Conservation (phyloP, 2,329 filamentous ascomycete genomes). For the Fusarium oligoseptatum region DNA sequence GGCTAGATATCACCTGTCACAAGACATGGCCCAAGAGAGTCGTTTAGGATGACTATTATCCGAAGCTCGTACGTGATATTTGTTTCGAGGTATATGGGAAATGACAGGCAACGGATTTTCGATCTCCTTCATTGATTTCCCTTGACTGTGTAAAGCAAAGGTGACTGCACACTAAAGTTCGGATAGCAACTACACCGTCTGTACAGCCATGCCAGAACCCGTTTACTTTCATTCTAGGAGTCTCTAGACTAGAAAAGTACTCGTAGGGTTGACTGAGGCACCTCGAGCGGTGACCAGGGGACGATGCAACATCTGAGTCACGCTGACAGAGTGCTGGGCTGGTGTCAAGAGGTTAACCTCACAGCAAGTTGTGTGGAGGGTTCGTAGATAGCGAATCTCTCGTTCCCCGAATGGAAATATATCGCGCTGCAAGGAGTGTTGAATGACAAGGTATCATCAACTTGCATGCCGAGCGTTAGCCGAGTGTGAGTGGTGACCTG, state of each 20-base stretch:
- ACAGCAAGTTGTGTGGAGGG: not conserved
- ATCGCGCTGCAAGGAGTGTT: not conserved
- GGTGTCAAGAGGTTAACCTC: not conserved
- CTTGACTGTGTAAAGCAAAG: not conserved
- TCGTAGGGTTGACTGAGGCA: not conserved
- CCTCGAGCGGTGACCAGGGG: not conserved
- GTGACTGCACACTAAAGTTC: not conserved
- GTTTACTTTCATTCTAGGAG: not conserved
- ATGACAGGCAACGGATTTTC: not conserved
- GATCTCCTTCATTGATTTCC: not conserved
- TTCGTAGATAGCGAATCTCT: not conserved
- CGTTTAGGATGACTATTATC: not conserved
- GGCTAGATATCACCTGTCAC: not conserved
- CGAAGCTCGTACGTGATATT: not conserved
- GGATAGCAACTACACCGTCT: not conserved
- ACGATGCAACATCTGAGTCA: not conserved
- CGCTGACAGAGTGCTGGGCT: not conserved
- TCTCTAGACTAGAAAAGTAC: not conserved
- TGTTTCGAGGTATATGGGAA: not conserved
- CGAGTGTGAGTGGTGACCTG: not conserved
- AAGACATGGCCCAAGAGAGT: not conserved
- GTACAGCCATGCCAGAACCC: not conserved
- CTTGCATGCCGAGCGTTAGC: not conserved
- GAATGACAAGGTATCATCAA: not conserved
- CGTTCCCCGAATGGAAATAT: not conserved